Conservation (phyloP, 306 rosid genomes). For the Prunus kanzakura region DNA sequence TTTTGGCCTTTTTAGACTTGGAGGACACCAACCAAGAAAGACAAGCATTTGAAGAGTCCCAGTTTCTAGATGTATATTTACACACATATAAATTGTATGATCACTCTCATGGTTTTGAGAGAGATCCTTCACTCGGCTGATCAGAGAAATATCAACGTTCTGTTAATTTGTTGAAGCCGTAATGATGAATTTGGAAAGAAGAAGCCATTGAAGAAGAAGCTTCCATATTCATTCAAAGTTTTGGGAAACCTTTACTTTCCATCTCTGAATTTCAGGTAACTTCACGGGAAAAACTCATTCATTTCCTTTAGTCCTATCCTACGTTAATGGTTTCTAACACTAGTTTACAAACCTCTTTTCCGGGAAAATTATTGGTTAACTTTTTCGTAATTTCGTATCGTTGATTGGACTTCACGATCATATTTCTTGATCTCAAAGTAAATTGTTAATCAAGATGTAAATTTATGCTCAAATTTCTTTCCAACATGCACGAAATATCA, state of each 20-base stretch:
- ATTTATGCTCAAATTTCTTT: background rate
- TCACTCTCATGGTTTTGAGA: background rate
- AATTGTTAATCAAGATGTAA: background rate
- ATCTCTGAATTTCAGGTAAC: slow-evolving; percentile 1
- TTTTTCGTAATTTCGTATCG: background rate
- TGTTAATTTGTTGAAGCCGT: background rate
- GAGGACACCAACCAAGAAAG: background rate
- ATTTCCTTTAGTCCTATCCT: background rate
- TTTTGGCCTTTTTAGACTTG: background rate
- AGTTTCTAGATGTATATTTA: background rate
- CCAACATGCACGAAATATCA: too few species aligned
- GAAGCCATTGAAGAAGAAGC: background rate
- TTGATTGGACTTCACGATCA: background rate
- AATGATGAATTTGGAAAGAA: background rate
- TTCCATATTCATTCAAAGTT: background rate
- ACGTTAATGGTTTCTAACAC: background rate
- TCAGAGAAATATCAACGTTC: background rate
- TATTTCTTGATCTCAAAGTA: background rate
- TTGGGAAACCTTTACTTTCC: background rate
- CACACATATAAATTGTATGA: background rate
- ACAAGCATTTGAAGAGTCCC: background rate
- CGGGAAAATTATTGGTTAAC: background rate
- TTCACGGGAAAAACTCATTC: background rate
- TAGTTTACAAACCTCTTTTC: background rate
- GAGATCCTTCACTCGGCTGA: background rate